Percentiles rank a stretch among this genome's conserved stretches.
Evolutionary conservation across 768 basidiomycete species (phyloP).

Genomic region (Gymnopilus dilepis): DNA sequence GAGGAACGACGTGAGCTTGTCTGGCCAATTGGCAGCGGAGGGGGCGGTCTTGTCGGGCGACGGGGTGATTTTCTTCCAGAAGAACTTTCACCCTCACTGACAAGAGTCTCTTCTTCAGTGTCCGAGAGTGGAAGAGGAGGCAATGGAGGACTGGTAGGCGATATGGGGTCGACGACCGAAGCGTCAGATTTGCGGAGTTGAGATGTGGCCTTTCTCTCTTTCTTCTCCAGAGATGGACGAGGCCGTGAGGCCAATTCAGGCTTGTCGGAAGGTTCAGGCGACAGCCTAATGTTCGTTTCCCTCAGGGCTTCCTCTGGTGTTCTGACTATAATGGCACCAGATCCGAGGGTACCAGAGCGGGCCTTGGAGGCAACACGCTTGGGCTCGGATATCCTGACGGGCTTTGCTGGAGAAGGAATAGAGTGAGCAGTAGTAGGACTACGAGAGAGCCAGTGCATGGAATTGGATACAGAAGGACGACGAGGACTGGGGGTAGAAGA

Average conservation of each 20-base stretch:
- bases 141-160: conserved; percentile 55
- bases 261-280: conserved; percentile 26
- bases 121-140: conserved; percentile 55
- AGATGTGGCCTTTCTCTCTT: conserved; percentile 18
- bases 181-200: conserved; percentile 19
- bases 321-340: conserved; percentile 75
- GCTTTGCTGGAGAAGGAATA: conserved; percentile 40
- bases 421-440: conserved; percentile 28
- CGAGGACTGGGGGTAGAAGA: conserved; percentile 30
- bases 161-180: conserved; percentile 28
- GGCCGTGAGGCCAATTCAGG: background rate
- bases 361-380: conserved; percentile 44
- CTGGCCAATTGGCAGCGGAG: conserved; percentile 30
- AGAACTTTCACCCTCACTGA: conserved; percentile 31
- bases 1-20: conserved; percentile 41
- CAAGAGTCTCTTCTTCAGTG: conserved; percentile 34
- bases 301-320: conserved; percentile 82
- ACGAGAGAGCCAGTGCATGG: conserved; percentile 60
- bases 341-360: conserved; percentile 61
- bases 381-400: conserved; percentile 47
- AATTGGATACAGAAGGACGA: conserved; percentile 46
- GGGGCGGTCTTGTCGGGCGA: conserved; percentile 40
- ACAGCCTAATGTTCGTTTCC: conserved; percentile 51
- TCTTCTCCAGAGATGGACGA: conserved; percentile 17
- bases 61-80: conserved; percentile 35